phyloP scores from a whole-genome alignment of 2,329 filamentous ascomycete genomes.

The Ramularia collo-cygni region DNA sequence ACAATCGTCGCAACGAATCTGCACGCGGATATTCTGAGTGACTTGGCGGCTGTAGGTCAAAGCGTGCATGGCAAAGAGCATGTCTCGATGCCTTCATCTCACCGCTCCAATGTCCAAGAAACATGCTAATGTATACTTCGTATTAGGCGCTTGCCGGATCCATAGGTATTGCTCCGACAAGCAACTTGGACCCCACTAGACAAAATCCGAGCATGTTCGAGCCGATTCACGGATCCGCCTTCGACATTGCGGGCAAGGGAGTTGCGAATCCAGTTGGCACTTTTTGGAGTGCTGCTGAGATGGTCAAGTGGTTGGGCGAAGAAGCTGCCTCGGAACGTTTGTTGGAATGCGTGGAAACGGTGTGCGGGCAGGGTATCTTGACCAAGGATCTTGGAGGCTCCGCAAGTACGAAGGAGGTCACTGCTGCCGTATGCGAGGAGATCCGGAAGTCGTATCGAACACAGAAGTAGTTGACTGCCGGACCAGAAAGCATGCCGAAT shows the following conservation, averaged over 20 bases:
- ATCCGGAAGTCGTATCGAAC: conserved; percentile 21
- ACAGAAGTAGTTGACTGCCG: neutral
- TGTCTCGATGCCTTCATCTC: too few species aligned
- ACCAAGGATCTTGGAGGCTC: conserved; percentile 50
- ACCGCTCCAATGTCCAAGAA: too few species aligned
- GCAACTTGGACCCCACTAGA: conserved; percentile 59
- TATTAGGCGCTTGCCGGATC: conserved; percentile 49
- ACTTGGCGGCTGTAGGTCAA: conserved; percentile 53
- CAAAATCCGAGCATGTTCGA: conserved; percentile 57
- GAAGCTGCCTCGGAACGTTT: conserved; percentile 44
- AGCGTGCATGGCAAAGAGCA: too few species aligned
- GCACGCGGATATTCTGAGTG: conserved; percentile 61
- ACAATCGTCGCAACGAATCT: conserved; percentile 60
- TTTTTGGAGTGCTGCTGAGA: conserved; percentile 54
- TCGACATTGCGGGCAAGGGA: conserved; percentile 53
- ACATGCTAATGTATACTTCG: too few species aligned
- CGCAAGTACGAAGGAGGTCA: conserved; percentile 37
- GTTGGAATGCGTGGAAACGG: conserved; percentile 48
- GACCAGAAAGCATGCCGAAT: neutral
- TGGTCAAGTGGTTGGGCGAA: conserved; percentile 53
- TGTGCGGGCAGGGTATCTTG: conserved; percentile 46
- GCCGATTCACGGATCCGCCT: conserved; percentile 51
- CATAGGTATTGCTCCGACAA: conserved; percentile 65
- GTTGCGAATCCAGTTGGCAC: conserved; percentile 56
- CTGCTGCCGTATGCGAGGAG: conserved; percentile 37